Conservation (phyloP, 768 basidiomycete genomes). For the Auricularia sp. region DNA sequence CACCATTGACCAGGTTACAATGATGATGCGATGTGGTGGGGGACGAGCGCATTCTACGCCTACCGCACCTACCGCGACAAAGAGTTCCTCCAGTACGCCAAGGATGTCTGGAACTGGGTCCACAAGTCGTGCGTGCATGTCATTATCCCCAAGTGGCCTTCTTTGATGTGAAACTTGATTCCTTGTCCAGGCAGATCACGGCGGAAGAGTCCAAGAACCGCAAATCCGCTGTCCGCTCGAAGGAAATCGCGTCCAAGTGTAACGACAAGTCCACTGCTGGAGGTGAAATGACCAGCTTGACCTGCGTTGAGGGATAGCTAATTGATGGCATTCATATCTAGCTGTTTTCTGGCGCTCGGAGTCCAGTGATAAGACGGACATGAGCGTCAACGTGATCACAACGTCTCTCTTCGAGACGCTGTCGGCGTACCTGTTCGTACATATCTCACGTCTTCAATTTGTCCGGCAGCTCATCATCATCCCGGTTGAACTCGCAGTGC, state of each 20-base stretch:
- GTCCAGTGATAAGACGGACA: conserved; percentile 31
- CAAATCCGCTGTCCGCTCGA: conserved; percentile 31
- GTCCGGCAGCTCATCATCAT: neutral
- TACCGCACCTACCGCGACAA: conserved; percentile 39
- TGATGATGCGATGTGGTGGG: conserved; percentile 34
- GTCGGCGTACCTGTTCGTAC: neutral
- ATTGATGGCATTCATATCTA: neutral
- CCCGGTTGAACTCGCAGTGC: conserved; percentile 26
- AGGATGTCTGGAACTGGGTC: conserved; percentile 41
- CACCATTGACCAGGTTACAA: neutral
- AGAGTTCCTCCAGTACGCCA: conserved; percentile 33
- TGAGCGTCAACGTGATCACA: conserved; percentile 37
- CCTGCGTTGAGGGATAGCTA: neutral
- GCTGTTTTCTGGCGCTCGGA: conserved; percentile 45
- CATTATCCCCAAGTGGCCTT: neutral
- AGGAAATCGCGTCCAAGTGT: conserved; percentile 33
- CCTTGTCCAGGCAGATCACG: conserved; percentile 31
- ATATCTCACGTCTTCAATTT: neutral
- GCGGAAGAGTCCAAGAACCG: conserved; percentile 29
- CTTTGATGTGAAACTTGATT: neutral
- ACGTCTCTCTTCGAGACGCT: neutral
- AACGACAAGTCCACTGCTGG: conserved; percentile 44
- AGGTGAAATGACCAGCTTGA: conserved; percentile 14
- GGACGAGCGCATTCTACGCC: conserved; percentile 39
- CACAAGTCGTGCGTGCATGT: conserved; percentile 30